Base-by-base conservation (phyloP, 2,329 filamentous ascomycete genomes). In the Arthrinium puccinioides region DNA sequence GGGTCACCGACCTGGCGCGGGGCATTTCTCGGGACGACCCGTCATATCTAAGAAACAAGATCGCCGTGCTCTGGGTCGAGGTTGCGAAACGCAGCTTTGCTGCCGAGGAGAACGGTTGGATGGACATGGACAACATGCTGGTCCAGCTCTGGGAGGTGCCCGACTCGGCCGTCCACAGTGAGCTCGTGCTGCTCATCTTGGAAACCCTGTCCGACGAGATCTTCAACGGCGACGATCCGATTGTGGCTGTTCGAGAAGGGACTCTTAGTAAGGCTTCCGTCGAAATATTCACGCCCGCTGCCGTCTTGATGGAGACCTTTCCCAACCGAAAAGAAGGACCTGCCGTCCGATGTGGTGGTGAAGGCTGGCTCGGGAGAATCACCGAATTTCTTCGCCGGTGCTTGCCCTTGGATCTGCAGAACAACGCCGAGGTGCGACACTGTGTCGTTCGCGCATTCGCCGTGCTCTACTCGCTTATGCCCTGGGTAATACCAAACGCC, bases 201-300 rank as follows among this genome's bases (percentile, higher is more conserved):
- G 92, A 97, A 64, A 89, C 84, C 14, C 71, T 98, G 23, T 94
- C 90, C 3, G 92, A 97, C 49, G 92, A 97, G 58, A 79, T 96
- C 36, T 95, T 97, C 63, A 86, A 84, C 48, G 80, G 86, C 24
- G 92, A 97, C 54, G 92, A 97, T 60, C 75, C 85, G 2, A 81
- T 88, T 5, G 88, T 90, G 11, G 84, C 84, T 13, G 67, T 95
- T 51, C 79, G 90, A 45, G 86, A 90, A 55, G 84, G 82, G 36
- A 78, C 86, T 38, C 74, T 98, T 44, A 94, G 88, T 56, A 85
- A 87, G 56, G 86, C 87, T 9, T 84, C 92, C 53, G 86, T 97
- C 44, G 92, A 97, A 58, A 88, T 97, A 44, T 94, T 95, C 58
- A 94, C 89, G 0, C 87, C 92, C 2, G 70, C 77, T 18, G 64